Evolutionary conservation across 2,329 filamentous ascomycete genomes (phyloP).

Genomic region (Talaromyces sp.): DNA sequence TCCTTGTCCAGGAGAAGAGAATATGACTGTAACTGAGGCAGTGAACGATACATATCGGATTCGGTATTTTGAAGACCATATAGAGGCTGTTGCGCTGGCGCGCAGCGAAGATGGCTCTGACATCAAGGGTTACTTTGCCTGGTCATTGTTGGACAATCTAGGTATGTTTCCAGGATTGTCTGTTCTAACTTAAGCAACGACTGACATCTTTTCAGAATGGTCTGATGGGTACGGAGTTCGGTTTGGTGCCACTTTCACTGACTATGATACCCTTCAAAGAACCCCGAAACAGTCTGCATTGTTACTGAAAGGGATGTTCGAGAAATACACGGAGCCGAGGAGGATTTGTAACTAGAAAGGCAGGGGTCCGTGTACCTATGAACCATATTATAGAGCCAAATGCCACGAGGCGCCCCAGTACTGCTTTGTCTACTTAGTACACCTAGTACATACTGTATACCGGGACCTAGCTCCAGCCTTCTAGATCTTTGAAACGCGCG

Average conservation of each 20-base stretch:
- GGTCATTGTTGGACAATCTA: slow-evolving; percentile 32
- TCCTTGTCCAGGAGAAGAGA: slow-evolving; percentile 32
- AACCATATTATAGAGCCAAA: not conserved
- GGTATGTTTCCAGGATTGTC: slow-evolving; percentile 25
- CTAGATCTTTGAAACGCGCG: not conserved
- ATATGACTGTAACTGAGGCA: slow-evolving; percentile 35
- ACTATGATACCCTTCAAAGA: slow-evolving; percentile 26
- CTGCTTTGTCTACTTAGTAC: not conserved
- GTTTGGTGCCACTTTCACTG: slow-evolving; percentile 28
- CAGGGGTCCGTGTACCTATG: not conserved
- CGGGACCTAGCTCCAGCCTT: not conserved
- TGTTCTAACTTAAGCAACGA: not conserved
- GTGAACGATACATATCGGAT: slow-evolving; percentile 38
- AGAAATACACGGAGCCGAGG: slow-evolving; percentile 10
- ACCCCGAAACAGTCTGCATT: slow-evolving; percentile 28
- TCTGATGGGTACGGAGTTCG: slow-evolving; percentile 27
- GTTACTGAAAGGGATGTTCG: slow-evolving; percentile 22
- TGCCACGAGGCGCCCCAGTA: not conserved
- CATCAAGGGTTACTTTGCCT: slow-evolving; percentile 33
- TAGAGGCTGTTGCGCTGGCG: slow-evolving; percentile 36
- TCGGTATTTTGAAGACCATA: slow-evolving; percentile 38
- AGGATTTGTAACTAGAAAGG: not conserved
- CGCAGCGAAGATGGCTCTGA: slow-evolving; percentile 23
- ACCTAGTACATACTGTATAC: not conserved
- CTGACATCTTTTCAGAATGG: slow-evolving; percentile 23